Evolutionary conservation across 805 yeast genomes (phyloP), one percentile per base, ranked within the genome.

Genomic region (Phaffomyces opuntiae): DNA sequence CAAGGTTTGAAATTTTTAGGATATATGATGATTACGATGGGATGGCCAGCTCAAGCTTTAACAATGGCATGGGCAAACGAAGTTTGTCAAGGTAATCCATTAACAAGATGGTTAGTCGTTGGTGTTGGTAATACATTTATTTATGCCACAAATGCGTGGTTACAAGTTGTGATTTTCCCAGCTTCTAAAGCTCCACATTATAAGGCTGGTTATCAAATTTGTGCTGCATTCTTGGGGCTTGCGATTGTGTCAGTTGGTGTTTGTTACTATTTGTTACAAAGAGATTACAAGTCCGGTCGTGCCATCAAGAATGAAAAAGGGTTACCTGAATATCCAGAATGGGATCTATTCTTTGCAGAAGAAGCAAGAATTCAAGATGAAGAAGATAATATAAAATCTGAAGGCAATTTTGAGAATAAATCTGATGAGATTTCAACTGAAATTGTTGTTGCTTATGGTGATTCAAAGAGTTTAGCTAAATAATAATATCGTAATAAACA

Each of bases 151-250:
- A 60, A 57, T 45, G 66, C 70, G 13, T 64, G 67, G 65, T 42
- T 65, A 29, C 70, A 68, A 38, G 49, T 62, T 7, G 52, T 62
- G 19, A 51, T 66, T 32, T 66, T 54, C 51, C 65, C 67, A 24
- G 58, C 68, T 21, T 53, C 56, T 33, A 52, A 60, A n/a, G 69
- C 69, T 3, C 69, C 69, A 24, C 51, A 49, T 39, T 66, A 62
- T 49, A 55, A 53, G 19, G 53, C 56, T 33, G 69, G 67, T 25
- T 65, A 65, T 44, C 66, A 60, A 48, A 51, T 60, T 19, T 45
- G 49, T 33, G 49, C 55, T 16, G 61, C 60, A 4, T 44, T 59
- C 32, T 33, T 49, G 3, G 52, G 48, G n/a, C 29, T 46, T 3
- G 52, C 46, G 14, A 32, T 47, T 12, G 27, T 46, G 9, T 43